phyloP scores from a whole-genome alignment of 1,139 yeast genomes.

The Nakaseomyces sp. region DNA sequence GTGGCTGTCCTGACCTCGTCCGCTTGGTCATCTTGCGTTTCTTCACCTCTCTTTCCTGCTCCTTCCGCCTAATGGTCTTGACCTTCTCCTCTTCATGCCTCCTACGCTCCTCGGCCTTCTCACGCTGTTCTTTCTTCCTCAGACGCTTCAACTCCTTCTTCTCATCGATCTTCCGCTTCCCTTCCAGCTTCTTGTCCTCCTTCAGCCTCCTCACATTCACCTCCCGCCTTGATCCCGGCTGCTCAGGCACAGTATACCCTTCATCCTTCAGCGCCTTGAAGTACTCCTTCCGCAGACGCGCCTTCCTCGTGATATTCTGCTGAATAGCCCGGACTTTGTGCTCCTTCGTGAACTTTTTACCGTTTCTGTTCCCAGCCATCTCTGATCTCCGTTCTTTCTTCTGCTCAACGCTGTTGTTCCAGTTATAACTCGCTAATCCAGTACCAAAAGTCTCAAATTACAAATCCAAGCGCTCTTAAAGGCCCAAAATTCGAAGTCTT shows the following conservation, averaged over 20 bases:
- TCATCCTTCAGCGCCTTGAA: conserved; percentile 72
- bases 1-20: conserved; percentile 75
- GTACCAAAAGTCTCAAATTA: too few species aligned
- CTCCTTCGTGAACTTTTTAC: conserved; percentile 29
- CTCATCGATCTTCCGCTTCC: conserved; percentile 22
- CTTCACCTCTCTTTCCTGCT: conserved; percentile 37
- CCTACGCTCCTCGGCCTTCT: conserved; percentile 30
- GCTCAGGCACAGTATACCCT: conserved; percentile 43
- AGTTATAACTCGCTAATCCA: too few species aligned
- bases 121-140: conserved; percentile 36
- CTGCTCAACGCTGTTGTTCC: too few species aligned
- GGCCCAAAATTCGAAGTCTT: too few species aligned
- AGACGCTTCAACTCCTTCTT: conserved; percentile 42
- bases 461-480: too few species aligned
- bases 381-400: neutral
- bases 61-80: conserved; percentile 27
- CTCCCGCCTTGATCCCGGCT: conserved; percentile 19
- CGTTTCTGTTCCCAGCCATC: neutral
- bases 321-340: conserved; percentile 49
- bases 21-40: conserved; percentile 47
- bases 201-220: conserved; percentile 15
- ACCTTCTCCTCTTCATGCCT: conserved; percentile 28
- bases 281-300: conserved; percentile 75
- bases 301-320: conserved; percentile 67
- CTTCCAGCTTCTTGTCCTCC: conserved; percentile 19